Base-by-base conservation (phyloP, 106 monocot species). In the Acorus gramineus region DNA sequence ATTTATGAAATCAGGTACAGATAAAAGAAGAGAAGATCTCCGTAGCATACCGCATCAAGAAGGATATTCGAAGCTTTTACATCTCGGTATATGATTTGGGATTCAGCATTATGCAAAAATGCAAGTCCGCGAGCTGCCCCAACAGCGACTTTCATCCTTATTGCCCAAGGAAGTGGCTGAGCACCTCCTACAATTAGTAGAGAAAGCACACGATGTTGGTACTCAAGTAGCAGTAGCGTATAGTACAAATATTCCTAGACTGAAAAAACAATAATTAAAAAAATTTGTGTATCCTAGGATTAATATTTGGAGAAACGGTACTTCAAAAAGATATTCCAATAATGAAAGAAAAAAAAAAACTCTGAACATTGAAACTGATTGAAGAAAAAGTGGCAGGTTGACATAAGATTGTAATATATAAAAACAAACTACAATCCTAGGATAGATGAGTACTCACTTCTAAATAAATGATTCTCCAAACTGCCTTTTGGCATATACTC, bases 401-500 rank as follows among this genome's bases (percentile, higher is more conserved):
- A 28, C 28, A 28, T 28, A 28, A 28, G 28, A 28, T 28, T 28
- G 28, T 28, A 28, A 28, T 28, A 28, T 28, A 0, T 28, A 28
- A 28, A 28, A 28, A 1, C 28, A 28, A 28, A 28, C 28, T 28
- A 28, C 1, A 28, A 28, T 28, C 28, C 28, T 28, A 28, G 63
- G 43, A 0, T 46, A 2, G 14, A 7, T 6, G 42, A 10, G 47
- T 56, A 61, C 78, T 73, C 62, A 78, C 78, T 73, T 64, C 73
- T 62, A 55, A 78, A 78, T 14, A 78, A 66, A 68, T 78, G 78
- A 69, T 73, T 78, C 57, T 78, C 78, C 67, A 78, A 60, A 53
- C 73, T 78, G 13, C 78, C 78, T 73, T 59, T 78, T 47, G 66
- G 73, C 78, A 78, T 78, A 55, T 58, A 78, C 64, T 78, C 78